Evolutionary conservation across 2,329 filamentous ascomycete species (phyloP).

Genomic region (Fusarium domesticum): DNA sequence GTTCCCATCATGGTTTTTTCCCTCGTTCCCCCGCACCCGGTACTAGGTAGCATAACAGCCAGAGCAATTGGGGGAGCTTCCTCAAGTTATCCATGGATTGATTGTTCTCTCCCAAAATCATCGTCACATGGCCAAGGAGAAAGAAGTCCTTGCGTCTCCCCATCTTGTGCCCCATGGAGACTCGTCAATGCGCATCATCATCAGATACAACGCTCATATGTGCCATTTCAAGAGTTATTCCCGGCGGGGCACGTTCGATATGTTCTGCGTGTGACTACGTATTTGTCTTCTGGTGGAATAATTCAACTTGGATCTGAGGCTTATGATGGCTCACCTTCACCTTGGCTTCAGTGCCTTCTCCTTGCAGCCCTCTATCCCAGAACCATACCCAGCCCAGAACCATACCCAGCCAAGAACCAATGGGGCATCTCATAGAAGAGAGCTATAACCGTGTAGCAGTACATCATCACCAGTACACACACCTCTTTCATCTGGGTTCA

Average conservation of each 20-base stretch:
- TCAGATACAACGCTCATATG: neutral
- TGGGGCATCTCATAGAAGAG: neutral
- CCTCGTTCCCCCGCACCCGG: no score
- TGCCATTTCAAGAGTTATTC: neutral
- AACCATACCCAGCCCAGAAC: neutral
- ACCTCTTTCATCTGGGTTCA: conserved; percentile 37
- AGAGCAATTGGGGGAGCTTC: no score
- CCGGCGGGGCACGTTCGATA: neutral
- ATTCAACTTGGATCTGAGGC: neutral
- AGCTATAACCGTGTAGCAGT: neutral
- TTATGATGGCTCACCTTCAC: neutral
- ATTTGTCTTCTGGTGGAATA: neutral
- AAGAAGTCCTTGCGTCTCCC: neutral
- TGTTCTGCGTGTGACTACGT: no score
- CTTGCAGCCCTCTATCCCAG: neutral
- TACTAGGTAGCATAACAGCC: no score
- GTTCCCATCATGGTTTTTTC: no score
- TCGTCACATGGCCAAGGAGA: neutral
- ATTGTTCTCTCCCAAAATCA: no score
- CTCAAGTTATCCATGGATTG: no score
- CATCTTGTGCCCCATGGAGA: neutral
- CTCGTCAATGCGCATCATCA: neutral
- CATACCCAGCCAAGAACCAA: neutral
- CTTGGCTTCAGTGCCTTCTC: neutral
- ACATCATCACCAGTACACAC: neutral